These are phyloP conservation scores for Camellia granthamiana DNA, from an alignment of 148 eudicot genomes.

Conservation along the genomic window DNA sequence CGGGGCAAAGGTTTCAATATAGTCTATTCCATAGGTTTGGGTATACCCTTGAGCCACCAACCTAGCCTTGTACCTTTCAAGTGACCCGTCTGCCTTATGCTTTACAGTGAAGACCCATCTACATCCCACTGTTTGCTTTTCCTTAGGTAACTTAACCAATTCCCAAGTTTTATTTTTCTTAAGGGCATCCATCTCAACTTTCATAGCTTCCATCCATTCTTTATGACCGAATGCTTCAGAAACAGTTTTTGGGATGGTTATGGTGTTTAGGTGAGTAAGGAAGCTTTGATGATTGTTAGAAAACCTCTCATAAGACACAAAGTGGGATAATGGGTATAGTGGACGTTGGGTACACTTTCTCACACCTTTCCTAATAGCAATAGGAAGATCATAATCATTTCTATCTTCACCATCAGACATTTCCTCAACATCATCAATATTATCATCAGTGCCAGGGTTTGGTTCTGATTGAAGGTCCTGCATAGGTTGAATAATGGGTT, in stretches of 20 bases:
- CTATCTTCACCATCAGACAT: not conserved
- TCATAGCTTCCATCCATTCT: not conserved
- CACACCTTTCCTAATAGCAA: not conserved
- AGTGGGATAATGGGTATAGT: slow-evolving; percentile 1
- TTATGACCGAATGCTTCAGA: too few species aligned
- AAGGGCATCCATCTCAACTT: not conserved
- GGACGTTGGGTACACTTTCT: slow-evolving; percentile 8
- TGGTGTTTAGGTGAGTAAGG: slow-evolving; percentile 1
- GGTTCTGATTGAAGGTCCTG: not conserved
- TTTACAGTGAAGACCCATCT: not conserved
- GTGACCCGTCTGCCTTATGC: not conserved
- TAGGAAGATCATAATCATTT: not conserved
- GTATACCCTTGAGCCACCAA: not conserved
- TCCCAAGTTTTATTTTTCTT: not conserved
- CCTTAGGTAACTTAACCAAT: not conserved
- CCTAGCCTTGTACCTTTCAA: slow-evolving; percentile 2
- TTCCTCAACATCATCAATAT: not conserved
- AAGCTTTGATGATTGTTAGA: not conserved
- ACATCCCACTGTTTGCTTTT: not conserved
- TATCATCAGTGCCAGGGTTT: not conserved
- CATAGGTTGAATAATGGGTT: not conserved
- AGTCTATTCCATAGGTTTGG: not conserved
- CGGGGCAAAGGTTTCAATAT: not conserved
- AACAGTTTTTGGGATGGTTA: not conserved
- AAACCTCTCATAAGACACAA: not conserved